Evolutionary conservation across 805 yeast genomes (phyloP).

Genomic region (Starmerella floricola): DNA sequence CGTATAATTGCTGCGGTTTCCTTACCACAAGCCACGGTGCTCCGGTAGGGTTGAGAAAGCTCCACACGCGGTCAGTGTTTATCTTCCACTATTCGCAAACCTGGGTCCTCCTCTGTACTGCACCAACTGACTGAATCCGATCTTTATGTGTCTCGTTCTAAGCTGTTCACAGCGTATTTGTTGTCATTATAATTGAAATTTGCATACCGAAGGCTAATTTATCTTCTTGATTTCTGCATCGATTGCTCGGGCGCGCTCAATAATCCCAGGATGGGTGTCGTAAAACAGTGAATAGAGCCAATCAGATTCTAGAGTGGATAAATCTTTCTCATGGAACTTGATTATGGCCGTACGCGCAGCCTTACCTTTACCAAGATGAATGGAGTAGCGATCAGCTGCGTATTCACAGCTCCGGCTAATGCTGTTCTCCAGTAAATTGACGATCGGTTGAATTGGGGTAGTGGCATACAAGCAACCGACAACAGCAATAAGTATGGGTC

Average conservation of each 20-base stretch:
- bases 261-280: constrained; percentile 79
- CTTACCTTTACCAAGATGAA: constrained; percentile 54
- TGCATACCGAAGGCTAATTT: too few relatives aligned
- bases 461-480: constrained; percentile 63
- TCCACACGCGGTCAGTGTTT: too few relatives aligned
- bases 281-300: constrained; percentile 79
- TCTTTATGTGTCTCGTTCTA: too few relatives aligned
- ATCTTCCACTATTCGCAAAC: too few relatives aligned
- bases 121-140: too few relatives aligned
- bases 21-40: too few relatives aligned
- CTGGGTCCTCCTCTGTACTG: too few relatives aligned
- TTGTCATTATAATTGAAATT: too few relatives aligned
- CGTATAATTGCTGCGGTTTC: too few relatives aligned
- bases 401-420: constrained; percentile 78
- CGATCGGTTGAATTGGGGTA: constrained; percentile 56
- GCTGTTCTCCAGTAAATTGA: constrained; percentile 53
- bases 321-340: constrained; percentile 64
- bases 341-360: constrained; percentile 62
- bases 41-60: too few relatives aligned
- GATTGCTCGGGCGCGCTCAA: constrained; percentile 76
- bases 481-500: constrained; percentile 74
- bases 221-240: constrained; percentile 22
- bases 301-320: constrained; percentile 75
- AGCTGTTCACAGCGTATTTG: too few relatives aligned
- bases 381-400: constrained; percentile 83